Percentiles rank a stretch among this genome's conserved stretches.
phyloP scores from a whole-genome alignment of 2,329 filamentous ascomycete species.

The Colletotrichum neosansevieriae region DNA sequence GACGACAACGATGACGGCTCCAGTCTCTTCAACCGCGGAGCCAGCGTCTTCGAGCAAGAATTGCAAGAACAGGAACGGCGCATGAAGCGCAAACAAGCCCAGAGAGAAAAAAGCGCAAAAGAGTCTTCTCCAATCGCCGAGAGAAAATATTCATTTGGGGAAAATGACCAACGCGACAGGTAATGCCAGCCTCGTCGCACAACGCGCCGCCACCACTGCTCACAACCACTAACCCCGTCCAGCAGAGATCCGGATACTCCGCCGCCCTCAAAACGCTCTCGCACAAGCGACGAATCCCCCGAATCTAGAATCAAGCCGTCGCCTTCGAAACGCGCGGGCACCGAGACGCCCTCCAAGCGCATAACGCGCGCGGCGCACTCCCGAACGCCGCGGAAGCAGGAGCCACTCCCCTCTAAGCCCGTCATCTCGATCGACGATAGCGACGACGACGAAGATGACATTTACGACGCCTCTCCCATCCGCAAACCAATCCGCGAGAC shows the following conservation, averaged over 20 bases:
- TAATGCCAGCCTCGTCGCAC: not conserved
- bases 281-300: conserved; percentile 38
- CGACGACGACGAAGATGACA: conserved; percentile 40
- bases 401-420: conserved; percentile 23
- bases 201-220: not conserved
- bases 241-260: conserved; percentile 50
- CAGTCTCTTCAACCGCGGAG: conserved; percentile 63
- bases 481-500: conserved; percentile 21
- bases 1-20: conserved; percentile 55
- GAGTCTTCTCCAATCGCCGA: conserved; percentile 10
- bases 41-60: conserved; percentile 61
- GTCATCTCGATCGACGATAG: conserved; percentile 44
- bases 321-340: conserved; percentile 9
- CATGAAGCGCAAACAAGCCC: conserved; percentile 38
- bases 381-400: conserved; percentile 38
- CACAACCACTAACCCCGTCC: conserved; percentile 37
- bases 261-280: conserved; percentile 54
- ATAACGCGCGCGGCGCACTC: conserved; percentile 27
- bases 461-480: conserved; percentile 39
- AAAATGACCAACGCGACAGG: conserved; percentile 43
- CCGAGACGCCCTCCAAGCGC: conserved; percentile 35
- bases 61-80: conserved; percentile 50
- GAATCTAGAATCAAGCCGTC: conserved; percentile 31
- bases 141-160: conserved; percentile 34
- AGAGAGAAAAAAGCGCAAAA: conserved; percentile 35